Evolutionary conservation across 129 eudicot species (phyloP), one percentile per base, ranked within the genome.

Genomic region (Scalesia atractyloides): DNA sequence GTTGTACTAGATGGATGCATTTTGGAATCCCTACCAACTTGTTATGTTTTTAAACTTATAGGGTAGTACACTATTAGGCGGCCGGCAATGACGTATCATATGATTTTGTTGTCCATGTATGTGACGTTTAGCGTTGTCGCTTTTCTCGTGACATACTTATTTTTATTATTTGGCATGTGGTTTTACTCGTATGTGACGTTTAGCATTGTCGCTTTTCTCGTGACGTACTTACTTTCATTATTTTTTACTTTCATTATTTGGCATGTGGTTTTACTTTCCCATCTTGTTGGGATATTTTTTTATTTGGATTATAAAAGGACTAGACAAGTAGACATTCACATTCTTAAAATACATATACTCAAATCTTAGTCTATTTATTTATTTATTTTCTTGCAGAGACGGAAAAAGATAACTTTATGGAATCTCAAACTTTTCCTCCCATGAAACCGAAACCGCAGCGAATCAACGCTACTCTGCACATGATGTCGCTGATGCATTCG

Each of bases 401-500:
- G 76, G 86, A 64, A 17, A 62, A 51, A 34, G 66, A 14, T 3
- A 77, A 52, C 3, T 53, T 60, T 17, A 70, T 68, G 69, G 82
- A 73, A 50, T 63, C 76, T 12, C 71, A 48, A 33, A 39, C 76
- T 12, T 24, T 68, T 43, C 79, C 16, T 22, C 77, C 34, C 54
- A 52, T 19, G 81, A 64, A 16, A 30, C 74, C 0, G 46, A 57
- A 16, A 7, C 58, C 12, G 48, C n/a, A 44, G 81, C 22, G 61
- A 75, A 9, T 36, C 37, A 64, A 7, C n/a, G 65, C 64, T 81
- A 81, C 47, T 43, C 84, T 51, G 86, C 82, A 0, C 54, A 43
- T 22, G 79, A 76, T 37, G 82, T 82, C 22, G 86, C 82, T 2
- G 70, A 66, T 26, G 79, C 79, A 1, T 82, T 82, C 59, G 70